Evolutionary conservation across 768 basidiomycete genomes (phyloP).

Genomic region (Aureoboletus auriporus): DNA sequence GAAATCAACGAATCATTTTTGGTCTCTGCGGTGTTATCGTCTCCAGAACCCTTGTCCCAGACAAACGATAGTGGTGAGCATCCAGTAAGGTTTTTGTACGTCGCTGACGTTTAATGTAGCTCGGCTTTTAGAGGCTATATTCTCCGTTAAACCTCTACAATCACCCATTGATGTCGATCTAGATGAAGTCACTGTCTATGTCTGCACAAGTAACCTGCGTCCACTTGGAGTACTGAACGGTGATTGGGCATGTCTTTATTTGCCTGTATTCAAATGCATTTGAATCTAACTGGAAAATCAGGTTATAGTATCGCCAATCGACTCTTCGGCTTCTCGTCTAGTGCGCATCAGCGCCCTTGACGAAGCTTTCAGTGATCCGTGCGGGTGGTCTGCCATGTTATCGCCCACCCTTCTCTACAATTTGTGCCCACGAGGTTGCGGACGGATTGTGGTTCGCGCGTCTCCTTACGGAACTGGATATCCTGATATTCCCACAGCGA

Average conservation of each 20-base stretch:
- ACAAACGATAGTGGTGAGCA: conserved; percentile 8
- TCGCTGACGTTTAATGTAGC: not conserved
- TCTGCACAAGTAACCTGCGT: conserved; percentile 60
- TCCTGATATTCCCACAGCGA: conserved; percentile 65
- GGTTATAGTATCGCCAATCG: conserved; percentile 46
- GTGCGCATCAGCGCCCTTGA: conserved; percentile 58
- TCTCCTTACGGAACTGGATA: conserved; percentile 59
- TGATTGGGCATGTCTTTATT: conserved; percentile 61
- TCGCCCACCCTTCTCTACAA: conserved; percentile 56
- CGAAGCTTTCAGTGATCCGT: conserved; percentile 34
- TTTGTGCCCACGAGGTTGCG: conserved; percentile 32
- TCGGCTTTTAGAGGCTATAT: conserved; percentile 12
- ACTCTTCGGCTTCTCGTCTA: conserved; percentile 41
- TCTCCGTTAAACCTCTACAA: conserved; percentile 31
- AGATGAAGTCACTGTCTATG: conserved; percentile 57
- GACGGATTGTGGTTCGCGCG: conserved; percentile 38
- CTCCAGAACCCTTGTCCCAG: conserved; percentile 11
- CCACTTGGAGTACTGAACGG: conserved; percentile 64
- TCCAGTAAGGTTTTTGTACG: not conserved
- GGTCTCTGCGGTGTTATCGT: conserved; percentile 43
- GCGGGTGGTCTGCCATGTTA: conserved; percentile 27
- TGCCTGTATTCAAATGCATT: not conserved
- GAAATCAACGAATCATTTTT: conserved; percentile 77
- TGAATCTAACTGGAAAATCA: conserved; percentile 23
- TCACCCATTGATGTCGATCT: conserved; percentile 30